Conservation (phyloP, 768 basidiomycete species). For the Tulasnella calospora region DNA sequence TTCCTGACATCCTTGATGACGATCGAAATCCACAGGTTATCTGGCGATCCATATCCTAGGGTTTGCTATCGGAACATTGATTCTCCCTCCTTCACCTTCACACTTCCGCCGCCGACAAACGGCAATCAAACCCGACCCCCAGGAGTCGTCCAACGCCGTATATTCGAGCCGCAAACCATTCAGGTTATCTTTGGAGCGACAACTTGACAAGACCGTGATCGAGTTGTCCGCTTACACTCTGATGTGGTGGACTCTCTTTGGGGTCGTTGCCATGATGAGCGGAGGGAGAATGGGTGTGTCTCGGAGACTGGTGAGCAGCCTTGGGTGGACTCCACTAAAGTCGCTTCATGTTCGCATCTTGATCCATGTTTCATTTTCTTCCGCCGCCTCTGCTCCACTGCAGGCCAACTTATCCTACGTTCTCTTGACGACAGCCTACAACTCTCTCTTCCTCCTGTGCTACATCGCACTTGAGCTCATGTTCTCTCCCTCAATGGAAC, state of each 20-base stretch:
- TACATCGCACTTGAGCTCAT: slow-evolving; percentile 72
- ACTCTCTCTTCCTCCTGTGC: slow-evolving; percentile 73
- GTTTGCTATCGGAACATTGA: slow-evolving; percentile 68
- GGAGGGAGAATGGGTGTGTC: slow-evolving; percentile 46
- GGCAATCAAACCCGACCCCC: neutral
- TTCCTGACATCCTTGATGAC: neutral
- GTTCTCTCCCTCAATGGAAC: slow-evolving; percentile 48
- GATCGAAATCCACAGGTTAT: slow-evolving; percentile 54
- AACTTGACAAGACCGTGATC: slow-evolving; percentile 58
- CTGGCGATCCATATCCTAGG: slow-evolving; percentile 85
- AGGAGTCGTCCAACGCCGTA: neutral
- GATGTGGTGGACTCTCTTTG: slow-evolving; percentile 70
- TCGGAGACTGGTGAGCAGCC: slow-evolving; percentile 49
- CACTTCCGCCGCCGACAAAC: slow-evolving; percentile 54
- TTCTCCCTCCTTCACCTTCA: slow-evolving; percentile 73
- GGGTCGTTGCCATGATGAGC: slow-evolving; percentile 28
- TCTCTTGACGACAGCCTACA: slow-evolving; percentile 84
- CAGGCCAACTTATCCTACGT: slow-evolving; percentile 88
- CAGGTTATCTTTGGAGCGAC: slow-evolving; percentile 3
- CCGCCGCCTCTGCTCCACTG: neutral
- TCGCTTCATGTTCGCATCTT: neutral
- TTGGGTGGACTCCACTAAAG: neutral
- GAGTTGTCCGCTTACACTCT: slow-evolving; percentile 72
- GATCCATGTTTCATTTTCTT: neutral
- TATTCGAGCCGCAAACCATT: neutral